Evolutionary conservation across 2,329 filamentous ascomycete genomes (phyloP).

Genomic region (Diaporthe longicolla): DNA sequence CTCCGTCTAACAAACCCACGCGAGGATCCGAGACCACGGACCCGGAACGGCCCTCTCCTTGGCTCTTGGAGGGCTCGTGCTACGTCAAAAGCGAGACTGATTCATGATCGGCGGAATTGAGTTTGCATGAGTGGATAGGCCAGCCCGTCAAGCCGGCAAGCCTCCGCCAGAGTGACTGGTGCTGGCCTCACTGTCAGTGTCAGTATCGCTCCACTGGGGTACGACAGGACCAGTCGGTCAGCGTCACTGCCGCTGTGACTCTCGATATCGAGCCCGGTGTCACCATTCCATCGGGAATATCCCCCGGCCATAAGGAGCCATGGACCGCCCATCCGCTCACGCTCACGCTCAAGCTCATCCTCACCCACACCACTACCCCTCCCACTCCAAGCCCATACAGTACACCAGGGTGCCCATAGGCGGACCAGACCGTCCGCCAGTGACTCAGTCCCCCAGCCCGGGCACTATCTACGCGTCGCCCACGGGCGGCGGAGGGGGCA

Average conservation of each 20-base stretch:
- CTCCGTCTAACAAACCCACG: constrained; percentile 29
- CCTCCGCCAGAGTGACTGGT: background rate
- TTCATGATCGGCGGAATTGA: constrained; percentile 32
- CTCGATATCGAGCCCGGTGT: background rate
- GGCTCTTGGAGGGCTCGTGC: constrained; percentile 37
- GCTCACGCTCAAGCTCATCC: constrained; percentile 13
- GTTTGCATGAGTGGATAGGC: constrained; percentile 33
- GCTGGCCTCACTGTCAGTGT: constrained; percentile 12
- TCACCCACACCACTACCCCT: constrained; percentile 23
- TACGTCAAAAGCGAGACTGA: constrained; percentile 17
- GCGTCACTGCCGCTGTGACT: constrained; percentile 1
- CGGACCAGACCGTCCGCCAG: constrained; percentile 40
- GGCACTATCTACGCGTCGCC: constrained; percentile 39
- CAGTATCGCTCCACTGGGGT: background rate
- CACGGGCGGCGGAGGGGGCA: constrained; percentile 13
- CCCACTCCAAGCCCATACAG: constrained; percentile 33
- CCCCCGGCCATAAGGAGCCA: constrained; percentile 27
- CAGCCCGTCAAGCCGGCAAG: background rate
- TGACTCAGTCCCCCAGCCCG: constrained; percentile 42
- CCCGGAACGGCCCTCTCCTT: constrained; percentile 32
- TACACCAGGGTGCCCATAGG: constrained; percentile 42
- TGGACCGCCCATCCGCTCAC: constrained; percentile 5
- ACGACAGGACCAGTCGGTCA: background rate
- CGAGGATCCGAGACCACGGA: constrained; percentile 38
- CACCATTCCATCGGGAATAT: constrained; percentile 31